Evolutionary conservation across 139 green algal species (phyloP), one percentile per base, ranked within the genome.

Genomic region (Monoraphidium neglectum): DNA sequence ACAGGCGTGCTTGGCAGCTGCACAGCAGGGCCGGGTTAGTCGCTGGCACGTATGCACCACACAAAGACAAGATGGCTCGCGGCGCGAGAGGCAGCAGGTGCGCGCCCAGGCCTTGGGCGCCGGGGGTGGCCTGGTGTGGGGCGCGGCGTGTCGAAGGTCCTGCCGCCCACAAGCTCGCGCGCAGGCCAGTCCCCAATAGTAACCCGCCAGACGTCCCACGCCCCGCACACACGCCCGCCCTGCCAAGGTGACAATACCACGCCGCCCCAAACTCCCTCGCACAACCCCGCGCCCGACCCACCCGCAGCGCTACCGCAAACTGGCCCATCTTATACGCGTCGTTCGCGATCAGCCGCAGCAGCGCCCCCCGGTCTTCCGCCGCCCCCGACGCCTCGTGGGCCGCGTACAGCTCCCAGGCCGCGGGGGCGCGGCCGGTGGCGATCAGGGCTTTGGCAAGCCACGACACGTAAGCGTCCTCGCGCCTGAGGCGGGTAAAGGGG

Each of bases 281-380:
- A 30, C 18, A 24, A 35, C 21, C 60, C 35, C 60, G 36, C 16
- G 8, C 63, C 26, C 15, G 13, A 37, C 35, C 78, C 43, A 35
- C 80, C 81, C 77, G 92, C 91, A 15, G 87, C 84, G 16, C 88
- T 81, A 78, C 88, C 92, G 69, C 89, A 82, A 95, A 97, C 5
- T 82, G 62, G n/a, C 92, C 93, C 70, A 90, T 91, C 60, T 78
- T 79, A 85, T 95, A 97, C 78, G 84, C 93, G 74, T 97, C 93
- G 36, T 93, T 89, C 18, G 88, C 91, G 73, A 96, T 92, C 35
- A 94, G 88, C 78, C 93, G 89, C 51, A 94, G 84, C 30, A 71
- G 49, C 3, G 23, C 15, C 8, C 64, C 53, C 24, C 73, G 49
- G 32, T 56, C 73, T n/a, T 13, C 72, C 73, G 18, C 72, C 60